Evolutionary conservation across 139 green algal genomes (phyloP).

Genomic region (Edaphochlamys debaryana): DNA sequence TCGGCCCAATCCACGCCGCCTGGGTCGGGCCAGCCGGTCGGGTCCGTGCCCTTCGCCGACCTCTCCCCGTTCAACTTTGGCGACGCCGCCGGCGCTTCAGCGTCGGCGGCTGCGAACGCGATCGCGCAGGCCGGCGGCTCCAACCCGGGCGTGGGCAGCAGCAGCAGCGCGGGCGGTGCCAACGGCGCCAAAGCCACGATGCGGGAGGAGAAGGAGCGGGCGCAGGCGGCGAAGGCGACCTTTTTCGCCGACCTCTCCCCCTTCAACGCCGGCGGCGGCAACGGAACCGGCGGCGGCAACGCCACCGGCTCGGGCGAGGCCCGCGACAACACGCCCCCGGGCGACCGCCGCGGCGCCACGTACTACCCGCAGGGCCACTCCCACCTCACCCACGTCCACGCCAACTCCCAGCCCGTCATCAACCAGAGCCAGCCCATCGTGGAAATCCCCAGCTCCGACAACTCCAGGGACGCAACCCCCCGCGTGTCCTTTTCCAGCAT

Average conservation of each 20-base stretch:
- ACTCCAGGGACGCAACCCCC: constrained; percentile 16
- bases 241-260: neutral
- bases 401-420: neutral
- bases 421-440: too few species aligned
- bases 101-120: too few species aligned
- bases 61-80: constrained; percentile 38
- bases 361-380: too few species aligned
- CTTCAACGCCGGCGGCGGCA: neutral
- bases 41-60: constrained; percentile 21
- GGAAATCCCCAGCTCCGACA: constrained; percentile 35
- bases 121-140: too few species aligned
- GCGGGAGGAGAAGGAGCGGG: too few species aligned
- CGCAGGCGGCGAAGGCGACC: neutral
- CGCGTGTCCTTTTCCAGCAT: constrained; percentile 13
- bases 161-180: too few species aligned
- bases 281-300: neutral
- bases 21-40: neutral
- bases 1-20: constrained; percentile 21
- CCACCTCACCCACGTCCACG: too few species aligned
- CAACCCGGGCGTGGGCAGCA: too few species aligned
- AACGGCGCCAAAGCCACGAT: too few species aligned
- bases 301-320: neutral
- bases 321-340: neutral
- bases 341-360: neutral
- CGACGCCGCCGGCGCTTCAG: too few species aligned